Evolutionary conservation across 805 yeast species (phyloP).

Genomic region (Schizosaccharomyces cryophilus): DNA sequence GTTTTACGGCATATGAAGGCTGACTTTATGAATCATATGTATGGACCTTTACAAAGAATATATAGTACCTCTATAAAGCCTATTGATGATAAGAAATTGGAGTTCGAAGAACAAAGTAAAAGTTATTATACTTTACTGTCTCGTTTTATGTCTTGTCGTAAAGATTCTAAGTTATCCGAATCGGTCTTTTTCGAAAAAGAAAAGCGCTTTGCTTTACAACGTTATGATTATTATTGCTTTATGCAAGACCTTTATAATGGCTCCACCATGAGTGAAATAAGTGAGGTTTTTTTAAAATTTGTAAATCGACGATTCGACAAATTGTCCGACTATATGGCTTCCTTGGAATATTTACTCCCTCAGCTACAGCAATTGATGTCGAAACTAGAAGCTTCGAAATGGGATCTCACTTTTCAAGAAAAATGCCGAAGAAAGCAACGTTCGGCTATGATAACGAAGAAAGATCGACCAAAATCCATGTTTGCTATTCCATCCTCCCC

Average conservation of each 20-base stretch:
- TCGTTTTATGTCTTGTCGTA: constrained; percentile 18
- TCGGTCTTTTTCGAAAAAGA: constrained; percentile 19
- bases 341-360: background rate
- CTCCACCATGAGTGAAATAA: constrained; percentile 18
- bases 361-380: background rate
- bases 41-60: constrained; percentile 12
- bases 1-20: background rate
- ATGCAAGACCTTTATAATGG: constrained; percentile 20
- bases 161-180: constrained; percentile 14
- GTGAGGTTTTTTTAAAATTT: constrained; percentile 16
- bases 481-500: no score
- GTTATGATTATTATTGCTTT: constrained; percentile 20
- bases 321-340: background rate
- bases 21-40: constrained; percentile 10
- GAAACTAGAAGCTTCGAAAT: background rate
- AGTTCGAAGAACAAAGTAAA: constrained; percentile 22
- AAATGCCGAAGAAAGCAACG: no score
- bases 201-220: constrained; percentile 17
- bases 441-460: no score
- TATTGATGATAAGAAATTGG: constrained; percentile 7
- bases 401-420: no score
- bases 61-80: constrained; percentile 20
- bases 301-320: constrained; percentile 6
- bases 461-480: no score
- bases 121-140: constrained; percentile 22